Percentiles rank a stretch among this genome's conserved stretches.
Conservation (phyloP, 495 filamentous ascomycete genomes). For the Aspergillus hancockii region DNA sequence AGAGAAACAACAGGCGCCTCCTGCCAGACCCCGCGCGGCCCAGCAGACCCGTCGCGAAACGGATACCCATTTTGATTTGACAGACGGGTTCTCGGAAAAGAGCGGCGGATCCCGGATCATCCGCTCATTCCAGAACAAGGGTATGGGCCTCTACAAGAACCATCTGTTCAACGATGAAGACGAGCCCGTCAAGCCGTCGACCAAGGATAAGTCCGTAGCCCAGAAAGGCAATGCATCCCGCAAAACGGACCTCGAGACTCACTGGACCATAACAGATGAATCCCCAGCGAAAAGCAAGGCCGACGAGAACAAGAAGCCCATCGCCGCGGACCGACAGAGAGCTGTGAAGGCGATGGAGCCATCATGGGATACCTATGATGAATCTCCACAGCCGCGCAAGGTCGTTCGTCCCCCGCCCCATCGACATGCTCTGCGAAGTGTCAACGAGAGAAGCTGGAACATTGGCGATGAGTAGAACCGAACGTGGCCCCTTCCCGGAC, state of each 20-base stretch:
- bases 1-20: slow-evolving; percentile 57
- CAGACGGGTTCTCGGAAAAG: slow-evolving; percentile 43
- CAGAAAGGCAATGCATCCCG: slow-evolving; percentile 64
- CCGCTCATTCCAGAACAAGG: slow-evolving; percentile 56
- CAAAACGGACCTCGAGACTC: slow-evolving; percentile 69
- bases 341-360: slow-evolving; percentile 64
- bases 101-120: slow-evolving; percentile 35
- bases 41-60: slow-evolving; percentile 73
- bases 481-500: neutral
- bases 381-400: slow-evolving; percentile 51
- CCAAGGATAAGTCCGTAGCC: slow-evolving; percentile 48
- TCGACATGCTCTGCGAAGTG: slow-evolving; percentile 19
- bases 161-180: slow-evolving; percentile 63
- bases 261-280: slow-evolving; percentile 69
- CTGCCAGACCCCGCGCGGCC: slow-evolving; percentile 51
- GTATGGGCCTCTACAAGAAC: slow-evolving; percentile 75
- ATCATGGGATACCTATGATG: slow-evolving; percentile 63
- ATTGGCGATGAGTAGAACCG: slow-evolving; percentile 14
- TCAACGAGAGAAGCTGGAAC: slow-evolving; percentile 24
- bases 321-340: slow-evolving; percentile 40
- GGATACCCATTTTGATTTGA: slow-evolving; percentile 76
- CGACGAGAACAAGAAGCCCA: slow-evolving; percentile 55
- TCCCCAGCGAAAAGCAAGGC: slow-evolving; percentile 45
- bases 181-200: slow-evolving; percentile 27
- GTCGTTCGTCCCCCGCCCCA: slow-evolving; percentile 20